Evolutionary conservation across 768 basidiomycete genomes (phyloP).

Genomic region (Leccinum obscurum): DNA sequence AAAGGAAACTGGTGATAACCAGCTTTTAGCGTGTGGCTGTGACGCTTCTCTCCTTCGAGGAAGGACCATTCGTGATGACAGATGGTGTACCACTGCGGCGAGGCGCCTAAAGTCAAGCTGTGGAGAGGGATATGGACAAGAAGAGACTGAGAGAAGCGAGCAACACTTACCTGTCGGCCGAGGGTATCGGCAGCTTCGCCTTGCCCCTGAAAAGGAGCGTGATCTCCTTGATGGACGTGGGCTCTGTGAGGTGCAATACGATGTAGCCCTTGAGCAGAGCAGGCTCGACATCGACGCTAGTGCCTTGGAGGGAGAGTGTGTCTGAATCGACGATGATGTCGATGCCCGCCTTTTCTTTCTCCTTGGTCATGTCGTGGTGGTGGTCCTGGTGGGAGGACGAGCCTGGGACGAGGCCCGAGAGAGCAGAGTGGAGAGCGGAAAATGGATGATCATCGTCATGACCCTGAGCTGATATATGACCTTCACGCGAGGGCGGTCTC

Average conservation of each 20-base stretch:
- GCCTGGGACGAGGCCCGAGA: slow-evolving; percentile 30
- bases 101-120: slow-evolving; percentile 24
- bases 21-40: slow-evolving; percentile 91
- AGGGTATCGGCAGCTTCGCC: slow-evolving; percentile 62
- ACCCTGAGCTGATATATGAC: slow-evolving; percentile 23
- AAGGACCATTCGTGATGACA: slow-evolving; percentile 92
- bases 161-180: slow-evolving; percentile 58
- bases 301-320: slow-evolving; percentile 70
- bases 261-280: slow-evolving; percentile 80
- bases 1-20: slow-evolving; percentile 94
- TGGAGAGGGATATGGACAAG: not conserved
- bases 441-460: slow-evolving; percentile 37
- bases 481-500: slow-evolving; percentile 30
- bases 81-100: slow-evolving; percentile 57
- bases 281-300: slow-evolving; percentile 82
- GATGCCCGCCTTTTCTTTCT: slow-evolving; percentile 54
- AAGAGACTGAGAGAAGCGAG: slow-evolving; percentile 6
- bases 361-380: slow-evolving; percentile 43
- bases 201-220: slow-evolving; percentile 85
- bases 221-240: slow-evolving; percentile 82
- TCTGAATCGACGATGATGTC: slow-evolving; percentile 78
- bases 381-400: slow-evolving; percentile 23
- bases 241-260: slow-evolving; percentile 74
- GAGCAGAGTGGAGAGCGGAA: slow-evolving; percentile 40
- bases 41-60: slow-evolving; percentile 77